These are phyloP conservation scores for Hibiscus trionum DNA, from an alignment of 345 rosid species.

Conservation along the genomic window DNA sequence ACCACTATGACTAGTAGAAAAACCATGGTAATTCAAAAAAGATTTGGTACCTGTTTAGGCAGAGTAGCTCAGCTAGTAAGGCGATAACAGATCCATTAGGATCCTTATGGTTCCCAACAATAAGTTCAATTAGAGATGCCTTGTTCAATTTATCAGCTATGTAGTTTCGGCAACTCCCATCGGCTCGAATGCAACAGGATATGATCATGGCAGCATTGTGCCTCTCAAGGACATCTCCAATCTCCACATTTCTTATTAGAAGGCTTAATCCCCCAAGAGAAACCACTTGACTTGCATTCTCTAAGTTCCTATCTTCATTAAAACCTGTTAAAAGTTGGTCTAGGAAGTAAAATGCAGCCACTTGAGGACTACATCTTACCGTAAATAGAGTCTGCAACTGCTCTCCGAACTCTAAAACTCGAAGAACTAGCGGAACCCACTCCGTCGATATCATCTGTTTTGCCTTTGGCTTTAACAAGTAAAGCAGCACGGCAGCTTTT, in stretches of 20 bases:
- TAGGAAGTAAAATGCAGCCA: slow-evolving; percentile 53
- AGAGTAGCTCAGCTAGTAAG: slow-evolving; percentile 42
- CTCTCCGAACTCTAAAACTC: slow-evolving; percentile 58
- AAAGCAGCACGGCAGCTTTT: slow-evolving; percentile 50
- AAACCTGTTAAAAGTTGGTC: slow-evolving; percentile 50
- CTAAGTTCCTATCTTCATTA: slow-evolving; percentile 48
- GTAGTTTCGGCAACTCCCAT: slow-evolving; percentile 40
- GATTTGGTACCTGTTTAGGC: slow-evolving; percentile 38
- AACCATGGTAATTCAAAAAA: not conserved
- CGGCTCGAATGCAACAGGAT: slow-evolving; percentile 38
- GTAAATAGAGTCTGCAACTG: slow-evolving; percentile 52
- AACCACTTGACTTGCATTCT: slow-evolving; percentile 49
- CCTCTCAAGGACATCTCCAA: slow-evolving; percentile 33
- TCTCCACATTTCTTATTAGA: slow-evolving; percentile 27
- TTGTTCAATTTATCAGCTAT: slow-evolving; percentile 41
- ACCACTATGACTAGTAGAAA: not conserved
- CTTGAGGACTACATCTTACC: slow-evolving; percentile 37
- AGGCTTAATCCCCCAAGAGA: slow-evolving; percentile 45
- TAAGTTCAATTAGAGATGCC: slow-evolving; percentile 44
- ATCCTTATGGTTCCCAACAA: slow-evolving; percentile 27
- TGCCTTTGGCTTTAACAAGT: slow-evolving; percentile 48
- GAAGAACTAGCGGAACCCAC: slow-evolving; percentile 49
- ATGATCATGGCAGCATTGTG: slow-evolving; percentile 31
- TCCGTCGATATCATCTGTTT: slow-evolving; percentile 56
- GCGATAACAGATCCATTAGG: slow-evolving; percentile 17